These are phyloP conservation scores for Fonsecaea erecta DNA, from an alignment of 2,329 filamentous ascomycete species.

Conservation along the genomic window DNA sequence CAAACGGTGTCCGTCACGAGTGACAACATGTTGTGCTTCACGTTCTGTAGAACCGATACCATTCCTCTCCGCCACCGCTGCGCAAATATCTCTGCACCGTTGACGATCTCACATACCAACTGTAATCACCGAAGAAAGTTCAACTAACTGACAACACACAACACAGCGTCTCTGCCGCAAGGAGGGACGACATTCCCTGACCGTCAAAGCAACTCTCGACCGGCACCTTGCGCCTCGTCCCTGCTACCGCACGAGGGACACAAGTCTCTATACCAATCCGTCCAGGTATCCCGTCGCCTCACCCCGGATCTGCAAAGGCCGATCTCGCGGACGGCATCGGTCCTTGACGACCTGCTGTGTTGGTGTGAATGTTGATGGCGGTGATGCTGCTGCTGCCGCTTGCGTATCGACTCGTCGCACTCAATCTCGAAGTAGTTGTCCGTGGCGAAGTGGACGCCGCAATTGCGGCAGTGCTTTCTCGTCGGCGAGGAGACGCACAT, in stretches of 20 bases:
- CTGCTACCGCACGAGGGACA: background rate
- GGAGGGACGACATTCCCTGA: background rate
- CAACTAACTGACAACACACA: too few species aligned
- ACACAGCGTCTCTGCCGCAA: too few species aligned
- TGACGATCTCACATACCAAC: too few species aligned
- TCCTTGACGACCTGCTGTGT: background rate
- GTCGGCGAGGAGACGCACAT: constrained; percentile 13
- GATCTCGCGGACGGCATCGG: background rate
- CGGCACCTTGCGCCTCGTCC: background rate
- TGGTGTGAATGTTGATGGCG: background rate
- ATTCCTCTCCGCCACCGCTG: too few species aligned
- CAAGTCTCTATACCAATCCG: background rate
- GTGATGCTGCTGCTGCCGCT: background rate
- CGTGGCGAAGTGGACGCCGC: constrained; percentile 10
- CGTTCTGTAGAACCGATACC: too few species aligned
- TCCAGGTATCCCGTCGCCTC: background rate
- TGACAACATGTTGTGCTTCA: too few species aligned
- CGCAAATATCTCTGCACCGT: too few species aligned
- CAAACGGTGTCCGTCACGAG: too few species aligned
- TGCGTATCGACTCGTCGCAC: background rate
- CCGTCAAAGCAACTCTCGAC: background rate
- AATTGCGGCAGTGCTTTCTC: constrained; percentile 12
- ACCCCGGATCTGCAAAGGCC: background rate
- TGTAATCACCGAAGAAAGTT: too few species aligned
- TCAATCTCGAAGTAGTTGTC: constrained; percentile 4